Evolutionary conservation across 805 yeast species (phyloP).

Genomic region (Candida coquimbonensis): DNA sequence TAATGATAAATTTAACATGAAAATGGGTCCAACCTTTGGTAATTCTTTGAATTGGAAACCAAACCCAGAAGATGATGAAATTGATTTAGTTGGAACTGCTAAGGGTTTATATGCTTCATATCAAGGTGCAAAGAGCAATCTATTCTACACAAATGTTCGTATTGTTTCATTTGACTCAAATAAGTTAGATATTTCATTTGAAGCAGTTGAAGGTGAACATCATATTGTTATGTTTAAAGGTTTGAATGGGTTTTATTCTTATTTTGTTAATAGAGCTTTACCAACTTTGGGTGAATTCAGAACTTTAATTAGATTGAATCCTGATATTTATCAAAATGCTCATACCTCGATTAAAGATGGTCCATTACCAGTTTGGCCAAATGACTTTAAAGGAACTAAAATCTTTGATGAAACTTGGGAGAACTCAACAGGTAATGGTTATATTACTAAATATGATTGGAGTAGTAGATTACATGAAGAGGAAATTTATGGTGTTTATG

Average conservation of each 20-base stretch:
- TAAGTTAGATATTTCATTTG: conserved; percentile 3
- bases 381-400: conserved; percentile 1
- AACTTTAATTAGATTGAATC: conserved; percentile 2
- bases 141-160: conserved; percentile 1
- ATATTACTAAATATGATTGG: conserved; percentile 4
- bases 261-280: conserved; percentile 1
- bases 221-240: conserved; percentile 3
- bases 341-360: conserved; percentile 3
- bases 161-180: not conserved
- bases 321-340: conserved; percentile 2
- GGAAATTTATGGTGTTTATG: conserved; percentile 4
- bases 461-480: conserved; percentile 4
- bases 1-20: conserved; percentile 1
- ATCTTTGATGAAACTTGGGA: conserved; percentile 3
- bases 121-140: not conserved
- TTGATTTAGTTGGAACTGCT: conserved; percentile 1
- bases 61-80: not conserved
- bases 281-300: conserved; percentile 3
- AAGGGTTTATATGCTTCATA: conserved; percentile 2
- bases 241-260: conserved; percentile 1
- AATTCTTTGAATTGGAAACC: not conserved
- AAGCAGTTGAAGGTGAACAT: conserved; percentile 4
- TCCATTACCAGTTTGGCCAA: conserved; percentile 1
- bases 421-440: not conserved
- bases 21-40: conserved; percentile 1